phyloP scores from a whole-genome alignment of 345 rosid species.

The Lepidium didymum region DNA sequence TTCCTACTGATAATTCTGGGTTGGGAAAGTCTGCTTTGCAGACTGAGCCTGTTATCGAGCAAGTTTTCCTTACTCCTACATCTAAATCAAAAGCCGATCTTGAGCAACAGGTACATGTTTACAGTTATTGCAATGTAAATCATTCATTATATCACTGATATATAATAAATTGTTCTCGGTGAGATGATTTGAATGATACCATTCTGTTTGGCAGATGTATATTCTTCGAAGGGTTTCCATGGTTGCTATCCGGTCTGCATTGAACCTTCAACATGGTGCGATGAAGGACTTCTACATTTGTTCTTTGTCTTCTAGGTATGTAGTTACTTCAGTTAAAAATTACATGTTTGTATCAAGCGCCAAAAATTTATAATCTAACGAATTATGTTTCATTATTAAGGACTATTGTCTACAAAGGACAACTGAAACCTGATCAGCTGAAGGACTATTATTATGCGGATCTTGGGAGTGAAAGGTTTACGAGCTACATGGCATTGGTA shows the following conservation, averaged over 20 bases:
- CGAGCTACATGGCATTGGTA: conserved; percentile 99
- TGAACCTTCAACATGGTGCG: conserved; percentile 85
- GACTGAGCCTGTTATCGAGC: conserved; percentile 92
- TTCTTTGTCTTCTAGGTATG: conserved; percentile 92
- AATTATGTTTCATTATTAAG: conserved; percentile 30
- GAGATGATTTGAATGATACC: background rate
- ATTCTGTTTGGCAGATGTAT: conserved; percentile 63
- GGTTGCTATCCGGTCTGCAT: conserved; percentile 92
- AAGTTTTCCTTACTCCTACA: conserved; percentile 79
- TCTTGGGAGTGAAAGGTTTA: conserved; percentile 99
- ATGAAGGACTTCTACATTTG: conserved; percentile 91
- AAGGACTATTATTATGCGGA: conserved; percentile 87
- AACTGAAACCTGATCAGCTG: conserved; percentile 85
- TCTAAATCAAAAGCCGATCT: conserved; percentile 66
- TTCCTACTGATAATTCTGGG: conserved; percentile 81
- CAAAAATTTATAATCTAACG: background rate
- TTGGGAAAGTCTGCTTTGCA: conserved; percentile 79
- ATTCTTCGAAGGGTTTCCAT: conserved; percentile 85
- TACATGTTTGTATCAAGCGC: background rate
- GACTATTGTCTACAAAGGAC: conserved; percentile 97
- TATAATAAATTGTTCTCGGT: background rate
- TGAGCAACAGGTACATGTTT: conserved; percentile 73
- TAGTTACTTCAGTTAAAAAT: background rate
- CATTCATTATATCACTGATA: background rate
- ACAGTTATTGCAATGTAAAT: background rate